Evolutionary conservation across 495 filamentous ascomycete genomes (phyloP).

Genomic region (Aspergillus avenaceus): DNA sequence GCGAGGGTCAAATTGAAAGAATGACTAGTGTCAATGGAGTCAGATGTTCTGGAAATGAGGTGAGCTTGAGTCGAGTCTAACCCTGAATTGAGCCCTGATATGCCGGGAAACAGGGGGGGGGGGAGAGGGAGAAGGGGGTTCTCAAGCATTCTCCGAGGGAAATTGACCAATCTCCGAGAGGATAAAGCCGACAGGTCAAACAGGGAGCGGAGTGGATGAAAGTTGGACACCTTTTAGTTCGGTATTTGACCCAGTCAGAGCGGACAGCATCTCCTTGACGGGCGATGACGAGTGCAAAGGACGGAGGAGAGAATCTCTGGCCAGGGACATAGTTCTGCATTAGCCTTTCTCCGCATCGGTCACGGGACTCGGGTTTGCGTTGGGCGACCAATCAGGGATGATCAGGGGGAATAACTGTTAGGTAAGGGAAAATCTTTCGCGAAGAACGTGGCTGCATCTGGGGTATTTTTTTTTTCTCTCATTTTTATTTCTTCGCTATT

Average conservation of each 20-base stretch:
- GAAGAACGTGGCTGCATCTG: neutral
- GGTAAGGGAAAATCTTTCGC: conserved; percentile 12
- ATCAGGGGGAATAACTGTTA: conserved; percentile 11
- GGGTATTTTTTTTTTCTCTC: neutral
- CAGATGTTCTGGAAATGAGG: neutral
- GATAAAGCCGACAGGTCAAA: too few species aligned
- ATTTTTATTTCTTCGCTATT: neutral
- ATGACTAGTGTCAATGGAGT: too few species aligned
- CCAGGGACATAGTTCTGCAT: neutral
- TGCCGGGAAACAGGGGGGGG: neutral
- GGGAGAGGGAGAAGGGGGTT: too few species aligned
- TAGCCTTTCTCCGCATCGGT: conserved; percentile 1
- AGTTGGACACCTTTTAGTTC: too few species aligned
- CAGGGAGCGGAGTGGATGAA: neutral
- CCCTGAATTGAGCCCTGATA: neutral
- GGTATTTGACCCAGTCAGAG: too few species aligned
- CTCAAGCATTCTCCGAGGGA: neutral
- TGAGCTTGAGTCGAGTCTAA: neutral
- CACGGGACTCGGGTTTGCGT: neutral
- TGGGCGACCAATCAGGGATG: neutral
- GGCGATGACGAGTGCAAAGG: too few species aligned
- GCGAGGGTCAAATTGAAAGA: too few species aligned
- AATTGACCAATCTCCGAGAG: conserved; percentile 1
- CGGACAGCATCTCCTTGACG: too few species aligned
- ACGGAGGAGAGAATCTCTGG: too few species aligned